Evolutionary conservation across 805 yeast genomes (phyloP), one percentile per base, ranked within the genome.

Genomic region (Tetrapisispora nanseiensis): DNA sequence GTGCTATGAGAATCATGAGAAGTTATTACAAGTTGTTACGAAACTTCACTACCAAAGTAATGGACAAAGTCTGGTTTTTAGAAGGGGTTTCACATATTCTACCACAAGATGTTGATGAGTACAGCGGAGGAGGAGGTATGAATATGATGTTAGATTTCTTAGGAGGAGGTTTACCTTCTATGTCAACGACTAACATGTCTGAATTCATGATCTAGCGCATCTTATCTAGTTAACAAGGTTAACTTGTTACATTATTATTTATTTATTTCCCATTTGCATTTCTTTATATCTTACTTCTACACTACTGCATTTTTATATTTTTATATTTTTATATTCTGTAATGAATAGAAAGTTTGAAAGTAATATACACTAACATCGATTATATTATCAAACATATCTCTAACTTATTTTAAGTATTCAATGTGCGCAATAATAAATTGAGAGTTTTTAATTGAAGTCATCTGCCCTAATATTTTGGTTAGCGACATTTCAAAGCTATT

Each of bases 71-170:
- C 11, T 89, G 97, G 97, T 87, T 89, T 52, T 69, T 89, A 50
- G 95, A 87, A 62, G 97, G 97, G 2, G 92, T 87, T 4, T 76
- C 92, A 7, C 78, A 80, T 43, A 95, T 87, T 1, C 69, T 89
- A 38, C 97, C 96, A 0, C 94, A 82, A 11, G 95, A 89, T 61
- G 95, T 86, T 41, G 96, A 89, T 54, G 86, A 83, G 54, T 84
- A 85, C 55, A 80, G 89, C n/a, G 95, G 95, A 33, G 85, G 94
- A 44, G 92, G 92, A 43, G 92, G 92, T 48, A 82, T 82, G 86
- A 86, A 82, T 57, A 84, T 84, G 92, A 84, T 84, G 92, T 66
- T 84, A 61, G 92, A 84, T 61, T 84, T 84, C 66, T 67, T 84
- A 23, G 92, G 92, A 15, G 92, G 92, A 13, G 74, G 74, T 3